A percentile compares a stretch with the other conserved stretches of the same genome.
phyloP scores from a whole-genome alignment of 169 alveolate genomes.

The Eimeria praecox region DNA sequence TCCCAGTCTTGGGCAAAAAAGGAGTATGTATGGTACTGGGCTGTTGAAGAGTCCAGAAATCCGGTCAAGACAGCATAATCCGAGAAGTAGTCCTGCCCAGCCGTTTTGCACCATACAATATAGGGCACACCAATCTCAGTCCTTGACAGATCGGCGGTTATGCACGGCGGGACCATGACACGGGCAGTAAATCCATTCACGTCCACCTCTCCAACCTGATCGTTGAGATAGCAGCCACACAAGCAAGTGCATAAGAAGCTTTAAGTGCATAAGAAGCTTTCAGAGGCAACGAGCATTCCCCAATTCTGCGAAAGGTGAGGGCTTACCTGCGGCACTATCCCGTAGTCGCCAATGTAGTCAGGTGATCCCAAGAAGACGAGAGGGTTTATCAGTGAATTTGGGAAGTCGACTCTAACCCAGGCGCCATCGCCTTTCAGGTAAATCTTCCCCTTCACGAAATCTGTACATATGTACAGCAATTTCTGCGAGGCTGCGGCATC shows the following conservation, averaged over 20 bases:
- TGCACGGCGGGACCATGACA: slow-evolving; percentile 59
- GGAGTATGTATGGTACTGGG: neutral
- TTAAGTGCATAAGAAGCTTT: neutral
- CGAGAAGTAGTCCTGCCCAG: slow-evolving; percentile 52
- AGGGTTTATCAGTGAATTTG: neutral
- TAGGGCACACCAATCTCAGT: slow-evolving; percentile 39
- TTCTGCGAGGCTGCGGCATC: neutral
- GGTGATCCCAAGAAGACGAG: slow-evolving; percentile 66
- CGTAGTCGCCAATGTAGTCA: slow-evolving; percentile 62
- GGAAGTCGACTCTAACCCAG: slow-evolving; percentile 61
- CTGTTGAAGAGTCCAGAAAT: neutral
- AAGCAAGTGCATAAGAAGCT: neutral
- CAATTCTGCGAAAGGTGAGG: neutral
- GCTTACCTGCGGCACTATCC: slow-evolving; percentile 53
- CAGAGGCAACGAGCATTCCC: neutral
- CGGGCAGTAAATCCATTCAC: slow-evolving; percentile 49
- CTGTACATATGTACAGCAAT: slow-evolving; percentile 20
- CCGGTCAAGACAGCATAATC: neutral
- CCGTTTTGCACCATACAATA: slow-evolving; percentile 36
- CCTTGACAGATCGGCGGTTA: slow-evolving; percentile 44
- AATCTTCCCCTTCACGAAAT: slow-evolving; percentile 50
- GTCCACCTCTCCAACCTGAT: slow-evolving; percentile 70
- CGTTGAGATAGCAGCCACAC: neutral
- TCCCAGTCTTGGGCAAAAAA: neutral
- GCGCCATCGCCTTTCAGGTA: slow-evolving; percentile 61